phyloP scores from a whole-genome alignment of 805 yeast genomes.

The Maudiozyma saulgeensis region DNA sequence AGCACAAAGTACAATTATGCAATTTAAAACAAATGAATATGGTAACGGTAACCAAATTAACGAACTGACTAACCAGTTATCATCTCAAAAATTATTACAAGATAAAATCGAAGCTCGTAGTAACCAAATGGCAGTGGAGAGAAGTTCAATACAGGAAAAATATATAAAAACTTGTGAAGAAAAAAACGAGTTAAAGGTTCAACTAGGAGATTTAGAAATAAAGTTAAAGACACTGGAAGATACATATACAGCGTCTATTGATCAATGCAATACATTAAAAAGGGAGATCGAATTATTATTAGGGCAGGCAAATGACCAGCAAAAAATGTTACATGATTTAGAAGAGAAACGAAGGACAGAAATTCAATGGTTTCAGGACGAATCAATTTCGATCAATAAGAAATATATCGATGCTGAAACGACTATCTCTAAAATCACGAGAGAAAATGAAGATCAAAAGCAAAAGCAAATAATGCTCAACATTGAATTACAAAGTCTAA shows the following conservation, averaged over 20 bases:
- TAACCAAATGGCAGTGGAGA: neutral
- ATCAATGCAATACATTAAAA: neutral
- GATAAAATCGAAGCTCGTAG: neutral
- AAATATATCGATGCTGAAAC: slow-evolving; percentile 6
- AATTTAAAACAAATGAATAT: neutral
- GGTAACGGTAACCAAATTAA: too few species aligned
- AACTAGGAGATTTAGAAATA: neutral
- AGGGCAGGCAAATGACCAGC: neutral
- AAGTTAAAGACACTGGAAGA: neutral
- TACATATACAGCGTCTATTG: neutral
- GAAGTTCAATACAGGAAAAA: neutral
- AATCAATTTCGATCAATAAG: slow-evolving; percentile 43
- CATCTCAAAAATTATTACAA: neutral
- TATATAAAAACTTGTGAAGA: neutral
- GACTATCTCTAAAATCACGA: slow-evolving; percentile 18
- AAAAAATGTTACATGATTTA: neutral
- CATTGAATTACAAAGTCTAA: neutral
- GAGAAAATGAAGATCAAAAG: slow-evolving; percentile 21
- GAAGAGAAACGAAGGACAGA: slow-evolving; percentile 35
- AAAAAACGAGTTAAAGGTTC: neutral
- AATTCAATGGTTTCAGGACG: slow-evolving; percentile 46
- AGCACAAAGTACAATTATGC: too few species aligned
- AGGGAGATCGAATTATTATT: neutral
- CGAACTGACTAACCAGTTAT: too few species aligned
- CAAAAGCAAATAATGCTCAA: neutral